Base-by-base conservation (phyloP, 1,139 yeast genomes). In the Saccharomycopsis crataegensis region DNA sequence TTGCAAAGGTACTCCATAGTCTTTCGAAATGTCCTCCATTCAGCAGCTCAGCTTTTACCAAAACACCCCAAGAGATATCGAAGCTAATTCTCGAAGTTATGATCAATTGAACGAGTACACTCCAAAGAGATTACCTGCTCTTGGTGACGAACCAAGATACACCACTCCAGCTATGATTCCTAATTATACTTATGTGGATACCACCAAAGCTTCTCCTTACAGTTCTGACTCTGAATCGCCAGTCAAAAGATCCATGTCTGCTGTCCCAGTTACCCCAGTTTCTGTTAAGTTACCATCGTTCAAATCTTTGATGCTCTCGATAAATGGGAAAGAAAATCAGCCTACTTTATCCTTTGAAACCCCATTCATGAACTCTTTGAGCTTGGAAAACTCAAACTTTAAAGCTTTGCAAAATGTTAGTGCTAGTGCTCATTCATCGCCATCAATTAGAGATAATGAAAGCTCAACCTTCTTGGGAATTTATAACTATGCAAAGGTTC, bases 301-400 rank as follows among this genome's bases (percentile, higher is more conserved):
- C 53, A 53, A 50, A 22, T 47, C 58, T 3, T 48, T 56, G 37
- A 34, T 56, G 17, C 42, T 50, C 32, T 53, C 57, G 7, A 56
- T 56, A 33, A 41, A 52, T 40, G 45, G 37, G 4, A 14, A 40
- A 9, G 17, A 43, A 12, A 32, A 9, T 16, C 49, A 32, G 17
- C 43, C 57, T 8, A 52, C 57, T 17, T 45, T 52, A 38, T 42
- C 38, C 42, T 52, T 55, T 41, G 57, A 55, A n/a, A 55, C 53
- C 9, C 58, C 58, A 12, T 48, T 55, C 36, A 53, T 55, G 54
- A 55, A 53, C 52, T 55, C 58, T 44, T 50, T 55, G 34, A 53
- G 50, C 14, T 53, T 55, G 32, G 58, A 55, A 32, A 52, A 53
- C 48, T 33, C 56, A 8, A 36, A 42, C 40, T 48, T 42, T 40